Conservation (phyloP, 2,329 filamentous ascomycete genomes). For the Leptographium radiaticola region DNA sequence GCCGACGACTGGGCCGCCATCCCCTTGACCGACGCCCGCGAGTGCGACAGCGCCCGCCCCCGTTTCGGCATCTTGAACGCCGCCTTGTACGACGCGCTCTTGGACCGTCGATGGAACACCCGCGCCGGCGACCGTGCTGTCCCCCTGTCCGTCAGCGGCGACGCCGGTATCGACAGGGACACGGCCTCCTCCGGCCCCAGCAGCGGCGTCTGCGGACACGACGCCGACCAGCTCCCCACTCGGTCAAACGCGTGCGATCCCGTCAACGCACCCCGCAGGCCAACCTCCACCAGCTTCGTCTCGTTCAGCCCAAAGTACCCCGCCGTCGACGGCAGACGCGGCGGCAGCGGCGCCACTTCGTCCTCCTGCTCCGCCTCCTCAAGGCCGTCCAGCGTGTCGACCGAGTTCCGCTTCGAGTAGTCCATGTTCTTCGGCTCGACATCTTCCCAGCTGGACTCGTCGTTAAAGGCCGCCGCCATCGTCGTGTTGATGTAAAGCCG, state of each 20-base stretch:
- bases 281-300: slow-evolving; percentile 14
- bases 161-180: background rate
- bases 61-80: background rate
- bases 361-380: background rate
- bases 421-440: background rate
- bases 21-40: background rate
- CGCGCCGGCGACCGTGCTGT: background rate
- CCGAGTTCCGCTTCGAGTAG: slow-evolving; percentile 1
- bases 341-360: background rate
- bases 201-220: background rate
- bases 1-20: background rate
- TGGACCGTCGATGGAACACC: slow-evolving; percentile 1
- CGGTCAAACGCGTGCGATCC: slow-evolving; percentile 14
- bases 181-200: background rate
- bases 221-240: background rate
- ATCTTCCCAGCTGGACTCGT: slow-evolving; percentile 12
- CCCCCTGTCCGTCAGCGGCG: background rate
- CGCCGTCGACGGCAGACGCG: slow-evolving; percentile 10
- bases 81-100: slow-evolving; percentile 1
- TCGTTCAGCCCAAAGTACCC: slow-evolving; percentile 19
- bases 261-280: slow-evolving; percentile 17
- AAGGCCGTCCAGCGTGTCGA: background rate
- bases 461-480: background rate
- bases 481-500: background rate
- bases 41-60: background rate